These are phyloP conservation scores for Paramecium octaurelia DNA, from an alignment of 73 alveolate genomes.

Conservation along the genomic window DNA sequence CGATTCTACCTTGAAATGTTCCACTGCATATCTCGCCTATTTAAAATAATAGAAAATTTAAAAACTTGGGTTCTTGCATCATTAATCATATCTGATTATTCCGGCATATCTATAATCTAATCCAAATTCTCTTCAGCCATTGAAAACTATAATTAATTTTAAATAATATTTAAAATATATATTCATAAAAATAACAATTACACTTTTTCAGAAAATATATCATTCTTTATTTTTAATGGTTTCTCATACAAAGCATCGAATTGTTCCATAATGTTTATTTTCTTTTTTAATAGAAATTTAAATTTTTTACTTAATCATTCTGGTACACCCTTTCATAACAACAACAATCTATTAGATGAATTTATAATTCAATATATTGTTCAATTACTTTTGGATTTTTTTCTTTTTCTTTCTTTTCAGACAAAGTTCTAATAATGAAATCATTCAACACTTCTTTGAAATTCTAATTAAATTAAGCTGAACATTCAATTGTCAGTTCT, in stretches of 20 bases:
- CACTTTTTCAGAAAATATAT: not conserved
- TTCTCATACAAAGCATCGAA: not conserved
- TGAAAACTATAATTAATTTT: not conserved
- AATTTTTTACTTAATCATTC: not conserved
- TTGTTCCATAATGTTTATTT: not conserved
- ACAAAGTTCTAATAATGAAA: not conserved
- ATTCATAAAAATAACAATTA: not conserved
- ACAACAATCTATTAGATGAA: not conserved
- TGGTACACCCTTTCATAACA: not conserved
- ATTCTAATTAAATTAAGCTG: not conserved
- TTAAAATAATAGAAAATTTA: no score
- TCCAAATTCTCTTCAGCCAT: constrained; percentile 54
- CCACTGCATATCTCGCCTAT: constrained; percentile 74
- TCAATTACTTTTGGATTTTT: not conserved
- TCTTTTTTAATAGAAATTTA: not conserved
- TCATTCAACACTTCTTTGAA: constrained; percentile 18
- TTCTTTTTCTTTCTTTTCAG: not conserved
- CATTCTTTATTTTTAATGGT: not conserved
- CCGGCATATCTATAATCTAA: constrained; percentile 60
- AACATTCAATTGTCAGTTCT: not conserved
- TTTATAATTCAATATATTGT: not conserved
- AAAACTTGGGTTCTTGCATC: constrained; percentile 54
- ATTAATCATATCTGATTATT: constrained; percentile 57
- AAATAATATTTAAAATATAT: not conserved
- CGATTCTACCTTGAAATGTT: constrained; percentile 83